A percentile compares a stretch with the other conserved stretches of the same genome.
Conservation (phyloP, 73 alveolate species). For the Stentor coeruleus region DNA sequence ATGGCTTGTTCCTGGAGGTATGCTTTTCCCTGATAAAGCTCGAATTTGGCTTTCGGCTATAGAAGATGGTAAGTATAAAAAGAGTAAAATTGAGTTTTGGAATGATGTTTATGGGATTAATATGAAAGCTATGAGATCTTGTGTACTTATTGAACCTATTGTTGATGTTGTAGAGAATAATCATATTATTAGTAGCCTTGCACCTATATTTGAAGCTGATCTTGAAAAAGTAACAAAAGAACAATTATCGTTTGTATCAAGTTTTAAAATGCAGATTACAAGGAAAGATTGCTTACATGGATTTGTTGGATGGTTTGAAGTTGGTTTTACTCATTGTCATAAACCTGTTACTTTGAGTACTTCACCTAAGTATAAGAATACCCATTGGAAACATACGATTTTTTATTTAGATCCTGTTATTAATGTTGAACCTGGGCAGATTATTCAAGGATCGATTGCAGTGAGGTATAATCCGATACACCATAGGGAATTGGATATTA, state of each 20-base stretch:
- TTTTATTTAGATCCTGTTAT: conserved; percentile 79
- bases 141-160: conserved; percentile 56
- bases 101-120: conserved; percentile 85
- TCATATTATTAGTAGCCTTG: conserved; percentile 40
- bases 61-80: conserved; percentile 79
- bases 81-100: conserved; percentile 82
- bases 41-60: conserved; percentile 80
- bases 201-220: conserved; percentile 66
- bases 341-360: conserved; percentile 80
- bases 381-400: conserved; percentile 94
- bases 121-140: conserved; percentile 59
- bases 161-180: conserved; percentile 46
- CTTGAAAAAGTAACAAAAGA: conserved; percentile 47
- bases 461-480: conserved; percentile 69
- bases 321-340: conserved; percentile 56
- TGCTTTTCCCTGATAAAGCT: conserved; percentile 87
- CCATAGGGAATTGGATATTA: conserved; percentile 86
- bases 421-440: conserved; percentile 72
- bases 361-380: conserved; percentile 71
- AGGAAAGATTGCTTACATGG: conserved; percentile 80
- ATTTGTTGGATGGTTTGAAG: conserved; percentile 90
- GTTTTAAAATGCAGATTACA: conserved; percentile 37
- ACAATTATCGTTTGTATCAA: conserved; percentile 56
- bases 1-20: conserved; percentile 84
- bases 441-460: conserved; percentile 79